phyloP scores from a whole-genome alignment of 768 basidiomycete species.

The Auricularia cornea region DNA sequence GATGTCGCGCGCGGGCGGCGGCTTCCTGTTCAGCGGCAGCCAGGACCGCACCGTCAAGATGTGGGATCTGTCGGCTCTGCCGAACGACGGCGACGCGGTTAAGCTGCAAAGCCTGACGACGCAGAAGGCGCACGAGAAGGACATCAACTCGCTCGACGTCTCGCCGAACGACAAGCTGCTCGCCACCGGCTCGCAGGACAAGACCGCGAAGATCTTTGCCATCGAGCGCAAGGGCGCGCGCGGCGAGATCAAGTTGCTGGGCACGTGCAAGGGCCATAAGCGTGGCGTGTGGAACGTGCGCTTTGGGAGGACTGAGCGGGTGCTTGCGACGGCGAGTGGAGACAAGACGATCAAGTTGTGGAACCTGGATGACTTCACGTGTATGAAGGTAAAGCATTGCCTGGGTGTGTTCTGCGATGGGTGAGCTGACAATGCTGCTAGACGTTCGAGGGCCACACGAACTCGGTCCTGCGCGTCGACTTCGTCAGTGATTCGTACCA shows the following conservation, averaged over 20 bases:
- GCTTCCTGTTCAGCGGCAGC: slow-evolving; percentile 89
- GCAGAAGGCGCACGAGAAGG: slow-evolving; percentile 92
- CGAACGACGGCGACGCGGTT: slow-evolving; percentile 27
- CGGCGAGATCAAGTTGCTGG: slow-evolving; percentile 68
- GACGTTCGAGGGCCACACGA: slow-evolving; percentile 98
- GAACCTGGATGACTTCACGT: slow-evolving; percentile 89
- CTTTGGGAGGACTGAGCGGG: slow-evolving; percentile 74
- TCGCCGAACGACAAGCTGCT: slow-evolving; percentile 82
- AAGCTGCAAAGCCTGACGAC: slow-evolving; percentile 76
- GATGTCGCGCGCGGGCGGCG: slow-evolving; percentile 50
- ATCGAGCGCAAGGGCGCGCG: slow-evolving; percentile 51
- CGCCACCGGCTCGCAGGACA: slow-evolving; percentile 93
- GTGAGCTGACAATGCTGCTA: slow-evolving; percentile 18
- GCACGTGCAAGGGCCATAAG: slow-evolving; percentile 93
- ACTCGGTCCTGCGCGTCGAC: slow-evolving; percentile 89
- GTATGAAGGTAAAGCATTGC: slow-evolving; percentile 43
- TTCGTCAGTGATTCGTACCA: slow-evolving; percentile 80
- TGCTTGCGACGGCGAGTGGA: slow-evolving; percentile 88
- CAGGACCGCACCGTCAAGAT: slow-evolving; percentile 98
- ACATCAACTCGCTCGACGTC: slow-evolving; percentile 94
- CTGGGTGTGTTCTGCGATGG: not conserved
- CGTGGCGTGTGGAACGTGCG: slow-evolving; percentile 93
- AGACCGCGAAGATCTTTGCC: slow-evolving; percentile 83
- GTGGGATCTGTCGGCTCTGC: slow-evolving; percentile 68
- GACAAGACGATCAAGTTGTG: slow-evolving; percentile 93